Base-by-base conservation (phyloP, 2,329 filamentous ascomycete species). In the Clonostachys chloroleuca region DNA sequence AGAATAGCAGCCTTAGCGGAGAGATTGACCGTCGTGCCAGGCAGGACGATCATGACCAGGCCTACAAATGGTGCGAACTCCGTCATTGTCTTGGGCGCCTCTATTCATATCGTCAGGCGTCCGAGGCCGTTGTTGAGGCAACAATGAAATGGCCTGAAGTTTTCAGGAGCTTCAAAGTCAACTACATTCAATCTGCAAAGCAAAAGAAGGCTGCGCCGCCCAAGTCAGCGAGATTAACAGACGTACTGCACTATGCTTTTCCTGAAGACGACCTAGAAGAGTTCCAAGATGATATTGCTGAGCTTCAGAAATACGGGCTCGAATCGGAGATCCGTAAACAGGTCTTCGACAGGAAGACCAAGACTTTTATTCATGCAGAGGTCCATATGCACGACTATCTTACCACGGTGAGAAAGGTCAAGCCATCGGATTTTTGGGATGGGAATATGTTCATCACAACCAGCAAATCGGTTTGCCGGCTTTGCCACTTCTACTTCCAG, bases 401-500 rank as follows among this genome's bases (percentile, higher is more conserved):
- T 2, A 4, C 43, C 5, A 42, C 42, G 8, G 41, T 40, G 10
- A 49, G 17, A 4, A 37, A 39, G 6, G 49, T 43, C 10, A 6
- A 24, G 4, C 34, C 30, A 5, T 36, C 43, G 7, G 34, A 35
- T 5, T 69, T 62, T 51, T 67, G 59, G 53, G 48, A 56, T 4
- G 47, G 55, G 7, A 52, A 49, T 24, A 49, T 52, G 10, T 69
- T 66, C 43, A 65, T 70, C 8, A 65, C 61, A 7, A 52, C 52
- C 30, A 67, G 62, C 55, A 68, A 69, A 48, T 65, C 62, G 0
- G 60, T 61, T 0, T 69, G 66, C 40, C 52, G 58, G 0, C 56
- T 68, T 3, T 69, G 66, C 24, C 18, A 54, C 3, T 57, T 59
- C 20, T 68, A 66, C 34, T 63, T 69, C 16, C 55, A 61, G n/a